These are phyloP conservation scores for Orbilia ellipsospora DNA, from an alignment of 2,329 filamentous ascomycete species.

Conservation along the genomic window DNA sequence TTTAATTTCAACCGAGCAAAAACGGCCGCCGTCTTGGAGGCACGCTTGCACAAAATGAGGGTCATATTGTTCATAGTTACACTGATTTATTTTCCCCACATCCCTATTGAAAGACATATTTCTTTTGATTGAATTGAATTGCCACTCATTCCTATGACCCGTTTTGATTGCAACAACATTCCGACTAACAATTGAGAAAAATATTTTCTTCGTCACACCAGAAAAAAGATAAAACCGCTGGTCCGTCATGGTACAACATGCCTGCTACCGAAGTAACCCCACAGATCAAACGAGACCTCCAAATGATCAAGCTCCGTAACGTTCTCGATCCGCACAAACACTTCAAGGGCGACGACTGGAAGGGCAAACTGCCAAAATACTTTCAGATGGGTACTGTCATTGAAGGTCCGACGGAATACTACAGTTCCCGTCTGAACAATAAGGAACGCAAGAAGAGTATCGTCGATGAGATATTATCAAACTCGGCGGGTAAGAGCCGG, in stretches of 20 bases:
- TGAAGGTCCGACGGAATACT: constrained; percentile 88
- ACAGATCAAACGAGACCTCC: constrained; percentile 86
- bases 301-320: constrained; percentile 87
- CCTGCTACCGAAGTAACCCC: constrained; percentile 85
- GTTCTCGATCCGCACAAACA: constrained; percentile 89
- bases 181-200: not conserved
- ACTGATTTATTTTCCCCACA: constrained; percentile 65
- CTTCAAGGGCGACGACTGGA: constrained; percentile 86
- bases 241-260: constrained; percentile 85
- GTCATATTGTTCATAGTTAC: constrained; percentile 77
- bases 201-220: constrained; percentile 33
- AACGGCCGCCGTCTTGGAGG: constrained; percentile 81
- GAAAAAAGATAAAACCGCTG: constrained; percentile 72
- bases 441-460: constrained; percentile 89
- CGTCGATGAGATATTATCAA: constrained; percentile 81
- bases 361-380: constrained; percentile 77
- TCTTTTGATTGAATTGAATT: not conserved
- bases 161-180: not conserved
- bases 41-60: constrained; percentile 77
- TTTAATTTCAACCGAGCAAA: constrained; percentile 76
- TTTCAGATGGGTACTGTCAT: constrained; percentile 90
- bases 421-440: constrained; percentile 80
- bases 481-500: constrained; percentile 73
- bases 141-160: not conserved
- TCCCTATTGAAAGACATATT: constrained; percentile 3